Base-by-base conservation (phyloP, 495 filamentous ascomycete species). In the Rhizodiscina lignyota region DNA sequence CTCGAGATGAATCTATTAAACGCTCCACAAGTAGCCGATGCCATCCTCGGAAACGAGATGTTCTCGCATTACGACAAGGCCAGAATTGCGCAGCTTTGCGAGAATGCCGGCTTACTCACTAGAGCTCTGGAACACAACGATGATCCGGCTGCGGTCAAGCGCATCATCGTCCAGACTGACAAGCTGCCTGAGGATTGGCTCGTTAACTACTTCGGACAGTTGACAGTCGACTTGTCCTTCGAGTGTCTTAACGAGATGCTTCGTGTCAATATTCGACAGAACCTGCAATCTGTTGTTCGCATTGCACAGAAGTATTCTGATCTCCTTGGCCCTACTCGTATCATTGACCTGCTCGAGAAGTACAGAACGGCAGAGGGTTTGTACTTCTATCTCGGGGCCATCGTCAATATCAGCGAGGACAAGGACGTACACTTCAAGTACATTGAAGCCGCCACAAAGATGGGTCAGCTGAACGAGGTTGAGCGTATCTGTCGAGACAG, bases 351-450 rank as follows among this genome's bases (percentile, higher is more conserved):
- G 2, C 74, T 99, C 36, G 91, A 99, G 63, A 93, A 86, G 58
- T 92, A 94, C 62, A 82, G 86, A 51, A 94, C 86, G 21, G 76
- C 82, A 20, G 89, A 99, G 57, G 89, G 89, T 53, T 72, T 99
- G 12, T 99, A 89, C 69, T 94, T 87, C 65, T 99, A 94, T 60
- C 72, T 99, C 35, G 87, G 86, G 34, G 89, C 84, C 51, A 86
- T 99, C 43, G 89, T 99, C 59, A 99, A 99, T 53, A 60, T 99
- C 18, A 91, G 81, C 41, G 82, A 94, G 56, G 91, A 99, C 49
- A 61, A 77, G 17, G 91, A 99, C 49, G 89, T 99, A 27, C 74
- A 83, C 56, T 99, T 94, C 75, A 99, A 99, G 67, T 99, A 99
- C 57, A 91, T 99, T 35, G 84, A 96, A 61, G 85, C 91, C 37